Conservation (phyloP, 805 yeast genomes). For the Candida fluviatilis region DNA sequence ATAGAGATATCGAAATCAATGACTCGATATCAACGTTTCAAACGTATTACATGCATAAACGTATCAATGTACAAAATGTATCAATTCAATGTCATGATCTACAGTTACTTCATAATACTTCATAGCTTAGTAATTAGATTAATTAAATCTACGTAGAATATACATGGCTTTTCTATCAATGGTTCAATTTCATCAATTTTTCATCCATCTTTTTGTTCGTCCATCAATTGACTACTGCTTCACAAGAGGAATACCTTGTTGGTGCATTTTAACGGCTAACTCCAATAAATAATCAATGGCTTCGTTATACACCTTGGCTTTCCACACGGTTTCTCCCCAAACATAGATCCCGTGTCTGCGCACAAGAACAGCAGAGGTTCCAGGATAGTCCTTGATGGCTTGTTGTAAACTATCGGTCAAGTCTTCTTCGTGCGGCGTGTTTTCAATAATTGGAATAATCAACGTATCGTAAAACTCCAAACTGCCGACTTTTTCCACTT, state of each 20-base stretch:
- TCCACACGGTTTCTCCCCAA: slow-evolving; percentile 94
- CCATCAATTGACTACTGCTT: slow-evolving; percentile 7
- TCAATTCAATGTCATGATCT: too few relatives aligned
- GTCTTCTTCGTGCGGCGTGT: slow-evolving; percentile 85
- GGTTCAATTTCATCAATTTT: too few relatives aligned
- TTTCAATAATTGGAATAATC: slow-evolving; percentile 86
- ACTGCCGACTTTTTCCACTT: slow-evolving; percentile 59
- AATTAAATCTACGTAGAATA: too few relatives aligned
- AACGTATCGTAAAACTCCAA: slow-evolving; percentile 70
- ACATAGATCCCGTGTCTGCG: slow-evolving; percentile 92
- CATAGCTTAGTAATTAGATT: too few relatives aligned
- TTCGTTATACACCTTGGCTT: slow-evolving; percentile 90
- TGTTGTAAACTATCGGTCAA: slow-evolving; percentile 60
- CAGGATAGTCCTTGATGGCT: slow-evolving; percentile 68
- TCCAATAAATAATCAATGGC: slow-evolving; percentile 88
- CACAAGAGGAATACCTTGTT: slow-evolving; percentile 56
- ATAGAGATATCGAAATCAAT: too few relatives aligned
- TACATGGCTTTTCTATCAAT: too few relatives aligned
- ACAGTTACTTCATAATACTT: too few relatives aligned
- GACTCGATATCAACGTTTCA: too few relatives aligned
- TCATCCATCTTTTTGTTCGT: too few relatives aligned
- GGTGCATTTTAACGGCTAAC: slow-evolving; percentile 78
- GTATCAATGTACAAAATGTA: too few relatives aligned
- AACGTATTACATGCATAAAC: too few relatives aligned
- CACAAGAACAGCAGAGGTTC: slow-evolving; percentile 80